Percentiles rank a stretch among this genome's conserved stretches.
phyloP scores from a whole-genome alignment of 2,329 filamentous ascomycete species.

The Rhexocercosporidium sp. region DNA sequence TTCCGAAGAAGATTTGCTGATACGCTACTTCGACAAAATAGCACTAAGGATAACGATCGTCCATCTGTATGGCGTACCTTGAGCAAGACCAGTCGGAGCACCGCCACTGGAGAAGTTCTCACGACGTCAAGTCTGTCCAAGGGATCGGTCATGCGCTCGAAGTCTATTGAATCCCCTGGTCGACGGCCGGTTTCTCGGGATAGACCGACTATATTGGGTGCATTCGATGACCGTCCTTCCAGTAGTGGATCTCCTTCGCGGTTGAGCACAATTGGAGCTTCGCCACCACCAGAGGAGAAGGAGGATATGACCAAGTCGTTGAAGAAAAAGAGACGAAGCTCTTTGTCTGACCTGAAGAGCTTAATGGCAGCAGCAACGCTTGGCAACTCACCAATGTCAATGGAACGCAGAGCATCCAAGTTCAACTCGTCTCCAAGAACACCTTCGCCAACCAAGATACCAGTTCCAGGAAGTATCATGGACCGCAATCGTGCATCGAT shows the following conservation, averaged over 20 bases:
- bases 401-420: conserved; percentile 34
- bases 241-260: conserved; percentile 54
- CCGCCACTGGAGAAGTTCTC: conserved; percentile 60
- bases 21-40: conserved; percentile 76
- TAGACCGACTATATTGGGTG: conserved; percentile 63
- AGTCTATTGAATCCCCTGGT: conserved; percentile 73
- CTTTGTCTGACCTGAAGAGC: conserved; percentile 81
- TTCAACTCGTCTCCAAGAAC: conserved; percentile 39
- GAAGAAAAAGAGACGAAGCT: conserved; percentile 87
- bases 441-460: conserved; percentile 42
- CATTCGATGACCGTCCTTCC: conserved; percentile 66
- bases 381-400: conserved; percentile 45
- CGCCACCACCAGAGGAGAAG: conserved; percentile 50
- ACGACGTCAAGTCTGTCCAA: conserved; percentile 66
- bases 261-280: conserved; percentile 41
- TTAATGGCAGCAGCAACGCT: conserved; percentile 68
- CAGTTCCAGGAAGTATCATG: conserved; percentile 34
- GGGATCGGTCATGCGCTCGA: conserved; percentile 69
- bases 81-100: conserved; percentile 75
- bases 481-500: conserved; percentile 34
- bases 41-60: conserved; percentile 74
- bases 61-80: conserved; percentile 85
- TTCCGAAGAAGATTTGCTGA: conserved; percentile 85
- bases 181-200: conserved; percentile 63
- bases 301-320: conserved; percentile 47